Conservation (phyloP, 257 asterid genomes). For the Galeopsis tetrahit region DNA sequence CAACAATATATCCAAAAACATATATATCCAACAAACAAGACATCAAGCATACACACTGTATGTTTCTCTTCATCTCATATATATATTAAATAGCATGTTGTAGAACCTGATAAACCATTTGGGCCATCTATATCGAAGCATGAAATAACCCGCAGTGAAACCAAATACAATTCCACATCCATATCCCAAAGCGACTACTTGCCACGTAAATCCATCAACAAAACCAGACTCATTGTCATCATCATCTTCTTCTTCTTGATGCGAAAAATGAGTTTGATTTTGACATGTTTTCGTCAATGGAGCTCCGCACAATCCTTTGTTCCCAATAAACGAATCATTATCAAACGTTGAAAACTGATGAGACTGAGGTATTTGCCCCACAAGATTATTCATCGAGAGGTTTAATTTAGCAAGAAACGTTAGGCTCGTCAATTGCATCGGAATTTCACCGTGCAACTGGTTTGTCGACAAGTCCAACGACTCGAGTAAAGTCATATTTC, state of each 20-base stretch:
- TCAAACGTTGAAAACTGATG: background rate
- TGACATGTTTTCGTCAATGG: background rate
- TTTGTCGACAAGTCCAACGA: background rate
- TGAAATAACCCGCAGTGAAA: constrained; percentile 15
- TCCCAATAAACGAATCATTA: background rate
- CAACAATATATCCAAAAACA: no score
- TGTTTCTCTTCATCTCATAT: background rate
- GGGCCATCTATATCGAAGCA: constrained; percentile 22
- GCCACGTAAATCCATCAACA: constrained; percentile 34
- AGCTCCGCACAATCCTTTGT: background rate
- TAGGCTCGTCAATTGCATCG: background rate
- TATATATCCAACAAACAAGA: background rate
- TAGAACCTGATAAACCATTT: background rate
- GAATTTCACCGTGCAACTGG: background rate
- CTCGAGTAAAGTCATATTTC: background rate
- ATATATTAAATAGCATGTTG: background rate
- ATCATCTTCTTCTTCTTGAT: background rate
- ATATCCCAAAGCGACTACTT: constrained; percentile 37
- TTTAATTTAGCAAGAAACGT: background rate
- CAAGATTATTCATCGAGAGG: background rate
- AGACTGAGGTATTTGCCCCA: background rate
- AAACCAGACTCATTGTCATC: constrained; percentile 24
- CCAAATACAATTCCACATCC: constrained; percentile 35
- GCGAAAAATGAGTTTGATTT: background rate
- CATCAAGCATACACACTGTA: background rate